These are phyloP conservation scores for Diaporthe velutina DNA, from an alignment of 2,329 filamentous ascomycete genomes.

Conservation along the genomic window DNA sequence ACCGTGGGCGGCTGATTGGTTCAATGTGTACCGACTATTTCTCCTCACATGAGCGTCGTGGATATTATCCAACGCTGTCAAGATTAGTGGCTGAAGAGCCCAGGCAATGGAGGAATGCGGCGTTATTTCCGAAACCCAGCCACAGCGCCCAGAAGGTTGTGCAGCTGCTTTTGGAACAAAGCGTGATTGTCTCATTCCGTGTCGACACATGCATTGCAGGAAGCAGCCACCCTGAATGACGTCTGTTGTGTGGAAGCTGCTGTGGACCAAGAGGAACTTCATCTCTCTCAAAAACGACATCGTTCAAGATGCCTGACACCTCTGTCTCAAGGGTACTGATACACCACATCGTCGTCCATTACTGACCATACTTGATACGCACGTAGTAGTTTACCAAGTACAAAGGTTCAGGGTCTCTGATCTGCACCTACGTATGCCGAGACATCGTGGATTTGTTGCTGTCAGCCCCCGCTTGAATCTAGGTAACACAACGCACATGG, in stretches of 20 bases:
- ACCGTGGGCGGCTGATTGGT: neutral
- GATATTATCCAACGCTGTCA: neutral
- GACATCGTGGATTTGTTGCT: neutral
- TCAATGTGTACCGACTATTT: no score
- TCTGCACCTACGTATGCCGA: neutral
- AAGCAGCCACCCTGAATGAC: conserved; percentile 1
- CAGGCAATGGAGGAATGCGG: neutral
- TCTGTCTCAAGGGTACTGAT: neutral
- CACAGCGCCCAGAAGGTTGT: neutral
- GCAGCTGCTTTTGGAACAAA: neutral
- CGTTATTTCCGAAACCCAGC: neutral
- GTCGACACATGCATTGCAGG: neutral
- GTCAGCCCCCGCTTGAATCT: neutral
- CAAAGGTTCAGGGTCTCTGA: neutral
- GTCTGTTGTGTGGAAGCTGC: neutral
- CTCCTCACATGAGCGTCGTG: neutral
- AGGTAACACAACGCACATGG: neutral
- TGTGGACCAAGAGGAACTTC: neutral
- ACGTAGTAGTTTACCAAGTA: neutral
- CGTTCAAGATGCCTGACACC: neutral
- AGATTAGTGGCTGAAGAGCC: neutral
- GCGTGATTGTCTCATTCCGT: neutral
- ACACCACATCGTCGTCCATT: neutral
- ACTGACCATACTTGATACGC: neutral
- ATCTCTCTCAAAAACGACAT: no score